phyloP scores from a whole-genome alignment of 78 protist species.

The Goniomonas avonlea region DNA sequence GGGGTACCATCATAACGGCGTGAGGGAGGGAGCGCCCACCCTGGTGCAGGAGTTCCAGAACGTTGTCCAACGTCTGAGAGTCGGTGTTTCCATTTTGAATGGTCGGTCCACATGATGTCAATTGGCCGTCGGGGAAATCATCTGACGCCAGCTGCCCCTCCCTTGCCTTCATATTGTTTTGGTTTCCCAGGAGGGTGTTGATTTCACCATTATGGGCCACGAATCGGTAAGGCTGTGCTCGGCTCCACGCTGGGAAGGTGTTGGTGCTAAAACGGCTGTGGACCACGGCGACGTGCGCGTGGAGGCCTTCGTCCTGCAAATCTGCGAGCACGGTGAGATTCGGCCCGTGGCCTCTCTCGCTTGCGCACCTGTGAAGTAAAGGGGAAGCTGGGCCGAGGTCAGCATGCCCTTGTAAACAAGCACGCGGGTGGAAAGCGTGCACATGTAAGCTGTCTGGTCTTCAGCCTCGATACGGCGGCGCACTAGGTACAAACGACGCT shows the following conservation, averaged over 20 bases:
- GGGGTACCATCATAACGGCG: conserved; percentile 64
- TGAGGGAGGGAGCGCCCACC: conserved; percentile 52
- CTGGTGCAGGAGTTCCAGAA: not conserved
- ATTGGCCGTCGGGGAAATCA: not conserved
- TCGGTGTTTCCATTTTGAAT: conserved; percentile 52
- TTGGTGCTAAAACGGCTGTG: conserved; percentile 73
- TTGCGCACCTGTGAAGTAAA: too few relatives aligned
- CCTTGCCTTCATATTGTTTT: conserved; percentile 57
- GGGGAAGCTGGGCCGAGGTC: conserved; percentile 36
- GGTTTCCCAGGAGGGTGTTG: conserved; percentile 60
- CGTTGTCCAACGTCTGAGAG: conserved; percentile 28
- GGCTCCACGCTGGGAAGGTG: conserved; percentile 73
- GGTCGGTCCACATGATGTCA: conserved; percentile 42
- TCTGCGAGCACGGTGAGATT: too few relatives aligned
- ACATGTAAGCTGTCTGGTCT: conserved; percentile 25
- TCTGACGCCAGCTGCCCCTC: conserved; percentile 47
- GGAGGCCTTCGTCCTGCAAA: conserved; percentile 22
- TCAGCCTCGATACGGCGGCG: conserved; percentile 8
- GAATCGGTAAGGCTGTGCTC: conserved; percentile 44
- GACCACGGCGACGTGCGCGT: conserved; percentile 50
- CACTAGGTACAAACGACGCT: not conserved
- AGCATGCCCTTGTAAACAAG: conserved; percentile 52
- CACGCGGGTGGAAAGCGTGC: conserved; percentile 36
- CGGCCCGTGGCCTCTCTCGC: too few relatives aligned
- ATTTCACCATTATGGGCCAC: conserved; percentile 74